Base-by-base conservation (phyloP, 768 basidiomycete genomes). In the Amanita pseudoporphyria region DNA sequence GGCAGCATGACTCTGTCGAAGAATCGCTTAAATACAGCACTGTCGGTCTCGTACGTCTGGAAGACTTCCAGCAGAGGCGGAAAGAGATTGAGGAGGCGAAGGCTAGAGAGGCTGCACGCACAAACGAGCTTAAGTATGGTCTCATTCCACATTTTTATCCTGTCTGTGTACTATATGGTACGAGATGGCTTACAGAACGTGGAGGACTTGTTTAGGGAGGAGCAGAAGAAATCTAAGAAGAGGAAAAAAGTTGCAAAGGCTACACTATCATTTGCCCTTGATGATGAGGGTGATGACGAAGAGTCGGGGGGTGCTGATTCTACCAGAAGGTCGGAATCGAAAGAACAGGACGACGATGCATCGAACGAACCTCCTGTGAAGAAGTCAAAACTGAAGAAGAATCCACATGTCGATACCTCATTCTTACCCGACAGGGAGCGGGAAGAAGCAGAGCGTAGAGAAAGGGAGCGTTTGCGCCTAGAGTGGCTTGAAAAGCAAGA, bases 361-460 rank as follows among this genome's bases (percentile, higher is more conserved):
- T 43, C 32, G 21, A 39, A 31, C 32, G 40, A 38, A 43, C 81
- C 74, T 14, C 70, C 73, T 2, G 56, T 71, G 4, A 94, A 94
- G 64, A 79, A 82, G 37, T 68, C 78, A 52, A 92, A 87, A 64
- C 78, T 94, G 36, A 81, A 85, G 64, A 98, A 99, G 72, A 97
- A 98, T 57, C 96, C 96, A 1, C 74, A 84, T 38, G 96, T 98
- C 26, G 96, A 98, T 60, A 99, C 96, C 0, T 97, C 94, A 1
- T 99, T 99, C 69, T 75, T 99, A 6, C 96, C 96, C 1, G 96
- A 99, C 64, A 80, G 96, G n/a, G 92, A 94, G 19, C 84, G 96
- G 9, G 96, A 99, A 61, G 93, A 94, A 62, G 78, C 80, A 6
- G 96, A 99, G 64, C 79, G 94, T 13, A 77, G 77, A 52, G 85